Evolutionary conservation across 1,139 yeast genomes (phyloP), one percentile per base, ranked within the genome.

Genomic region (Nakaseomyces bracarensis): DNA sequence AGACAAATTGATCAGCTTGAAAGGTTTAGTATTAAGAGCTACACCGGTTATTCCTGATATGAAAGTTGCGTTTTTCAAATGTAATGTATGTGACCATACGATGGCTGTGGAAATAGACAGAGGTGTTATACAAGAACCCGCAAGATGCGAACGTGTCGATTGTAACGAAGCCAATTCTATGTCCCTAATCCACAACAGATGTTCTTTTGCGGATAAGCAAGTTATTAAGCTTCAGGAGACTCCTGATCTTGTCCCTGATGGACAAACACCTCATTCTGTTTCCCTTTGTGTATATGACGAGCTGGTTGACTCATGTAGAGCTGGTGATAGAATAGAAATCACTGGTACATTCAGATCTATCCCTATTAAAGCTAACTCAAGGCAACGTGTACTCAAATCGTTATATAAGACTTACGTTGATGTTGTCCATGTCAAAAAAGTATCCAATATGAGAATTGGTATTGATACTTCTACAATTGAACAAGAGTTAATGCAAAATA

Each of bases 221-320:
- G 91, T 91, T 28, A 79, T 91, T 49, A 85, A 86, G 57, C 68
- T 91, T 38, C 99, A 91, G 64, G 99, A 91, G 63, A 91, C 98
- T 0, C 99, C 98, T 0, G 98, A 91, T 63, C 71, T 79, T 49
- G 95, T 91, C n/a, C 98, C 98, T 2, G 98, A 86, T 66, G 99
- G 99, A 16, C 98, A 91, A 64, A 91, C 98, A 3, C 98, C 99
- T 2, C 98, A 91, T 61, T 82, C 96, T 10, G 86, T 91, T 43
- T 86, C 95, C 10, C 69, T 91, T 28, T 87, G 96, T 68, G 95
- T 86, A 3, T 91, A 91, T 58, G 99, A 93, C 63, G 98, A 93
- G 60, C 70, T 91, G 49, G 98, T 91, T 2, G 99, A 91, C 61
- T 73, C 84, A 43, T 83, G 95, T 59, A 76, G 95, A 56, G 97